Percentiles rank a stretch among this genome's conserved stretches.
These are phyloP conservation scores for Scenedesmus sp. DNA, from an alignment of 163 green algal genomes.

Conservation along the genomic window DNA sequence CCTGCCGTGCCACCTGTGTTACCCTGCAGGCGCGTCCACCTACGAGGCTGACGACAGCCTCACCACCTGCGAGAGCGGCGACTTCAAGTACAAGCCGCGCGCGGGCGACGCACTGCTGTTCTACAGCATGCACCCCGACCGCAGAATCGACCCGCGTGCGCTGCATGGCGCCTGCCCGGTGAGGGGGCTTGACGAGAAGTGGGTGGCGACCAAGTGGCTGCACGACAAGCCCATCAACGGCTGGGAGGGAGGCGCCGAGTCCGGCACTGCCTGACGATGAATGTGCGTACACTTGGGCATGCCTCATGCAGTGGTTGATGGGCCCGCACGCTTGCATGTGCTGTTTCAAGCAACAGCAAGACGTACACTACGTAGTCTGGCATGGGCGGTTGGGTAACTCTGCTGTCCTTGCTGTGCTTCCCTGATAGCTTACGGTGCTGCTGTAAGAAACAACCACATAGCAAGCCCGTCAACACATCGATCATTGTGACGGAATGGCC, in stretches of 20 bases:
- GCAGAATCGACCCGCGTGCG: conserved; percentile 56
- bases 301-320: too few relatives aligned
- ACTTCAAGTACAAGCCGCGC: conserved; percentile 58
- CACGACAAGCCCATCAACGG: conserved; percentile 35
- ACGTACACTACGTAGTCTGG: too few relatives aligned
- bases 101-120: conserved; percentile 69
- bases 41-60: conserved; percentile 42
- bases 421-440: too few relatives aligned
- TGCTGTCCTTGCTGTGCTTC: too few relatives aligned
- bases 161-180: conserved; percentile 74
- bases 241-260: conserved; percentile 17
- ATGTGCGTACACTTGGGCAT: too few relatives aligned
- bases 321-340: too few relatives aligned
- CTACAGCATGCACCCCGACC: conserved; percentile 57
- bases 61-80: conserved; percentile 41
- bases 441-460: too few relatives aligned
- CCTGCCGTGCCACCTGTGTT: not conserved
- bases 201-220: conserved; percentile 50
- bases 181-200: not conserved
- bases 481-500: too few relatives aligned
- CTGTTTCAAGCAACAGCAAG: too few relatives aligned
- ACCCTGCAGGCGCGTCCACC: conserved; percentile 49
- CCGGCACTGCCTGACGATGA: too few relatives aligned
- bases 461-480: too few relatives aligned
- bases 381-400: too few relatives aligned